Evolutionary conservation across 306 rosid species (phyloP), one percentile per base, ranked within the genome.

Genomic region (Corylus heterophylla): DNA sequence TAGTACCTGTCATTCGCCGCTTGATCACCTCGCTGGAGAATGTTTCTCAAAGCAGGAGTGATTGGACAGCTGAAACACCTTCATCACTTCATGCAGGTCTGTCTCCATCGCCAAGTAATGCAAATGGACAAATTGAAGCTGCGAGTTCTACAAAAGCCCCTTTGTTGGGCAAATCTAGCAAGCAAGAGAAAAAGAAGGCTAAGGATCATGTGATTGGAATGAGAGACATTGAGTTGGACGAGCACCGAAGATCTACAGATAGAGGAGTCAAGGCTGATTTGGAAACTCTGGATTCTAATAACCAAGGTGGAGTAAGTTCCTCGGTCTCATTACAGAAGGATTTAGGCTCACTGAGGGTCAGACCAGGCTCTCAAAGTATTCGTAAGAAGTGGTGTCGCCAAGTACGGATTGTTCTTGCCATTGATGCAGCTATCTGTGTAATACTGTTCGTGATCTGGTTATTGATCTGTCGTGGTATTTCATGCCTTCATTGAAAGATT

Each of bases 321-420:
- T 80, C 97, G 20, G 68, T 75, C 74, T 70, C 92, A 52, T 76
- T 80, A 81, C 94, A 87, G 68, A 91, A 90, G 78, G 97, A 93
- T 67, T 39, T 80, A 31, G 81, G 90, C 78, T 86, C 93, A 44
- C 82, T 84, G 92, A 89, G 95, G 86, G 84, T 83, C 55, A 85
- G 97, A 84, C 81, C 92, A 1, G 62, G 79, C 70, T 80, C 93
- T 68, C 97, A 83, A 80, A 86, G 88, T 77, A 77, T 83, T 59
- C 95, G 87, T 9, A 87, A 85, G 85, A 90, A 84, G 80, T 93
- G 93, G 97, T 91, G 97, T 91, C 97, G 88, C 77, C 98, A 91
- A 81, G 97, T 93, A 73, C 86, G 92, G 63, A 90, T 93, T 81
- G 90, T 92, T 64, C 91, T 93, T 67, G 98, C 98, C 37, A 84